Percentiles rank a stretch among this genome's conserved stretches.
These are phyloP conservation scores for Mycena vulgaris DNA, from an alignment of 768 basidiomycete species.

Conservation along the genomic window DNA sequence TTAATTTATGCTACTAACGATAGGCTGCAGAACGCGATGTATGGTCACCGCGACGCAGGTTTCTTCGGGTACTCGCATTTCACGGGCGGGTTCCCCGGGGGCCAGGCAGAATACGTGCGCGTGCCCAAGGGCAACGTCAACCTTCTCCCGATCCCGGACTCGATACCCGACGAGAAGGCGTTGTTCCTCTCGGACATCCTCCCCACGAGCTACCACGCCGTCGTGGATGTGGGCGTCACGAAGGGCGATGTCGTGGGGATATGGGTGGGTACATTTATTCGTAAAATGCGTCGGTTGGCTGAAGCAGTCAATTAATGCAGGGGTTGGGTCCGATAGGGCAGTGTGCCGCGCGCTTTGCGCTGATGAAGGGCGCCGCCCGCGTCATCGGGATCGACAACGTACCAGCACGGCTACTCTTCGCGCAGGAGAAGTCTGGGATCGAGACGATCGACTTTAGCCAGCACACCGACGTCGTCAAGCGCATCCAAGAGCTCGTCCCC, in stretches of 20 bases:
- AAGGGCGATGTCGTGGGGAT: constrained; percentile 80
- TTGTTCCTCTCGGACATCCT: constrained; percentile 74
- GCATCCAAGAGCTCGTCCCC: constrained; percentile 72
- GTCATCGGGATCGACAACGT: constrained; percentile 82
- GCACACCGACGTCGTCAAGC: constrained; percentile 64
- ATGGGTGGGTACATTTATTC: constrained; percentile 65
- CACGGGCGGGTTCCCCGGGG: constrained; percentile 80
- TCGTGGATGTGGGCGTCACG: constrained; percentile 82
- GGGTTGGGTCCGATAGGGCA: constrained; percentile 79
- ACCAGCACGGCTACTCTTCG: constrained; percentile 61
- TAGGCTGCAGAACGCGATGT: constrained; percentile 71
- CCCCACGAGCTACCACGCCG: constrained; percentile 81
- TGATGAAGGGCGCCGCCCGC: constrained; percentile 77
- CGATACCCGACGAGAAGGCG: constrained; percentile 73
- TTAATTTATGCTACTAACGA: neutral
- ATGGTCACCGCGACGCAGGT: constrained; percentile 78
- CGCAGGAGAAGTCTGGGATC: constrained; percentile 62
- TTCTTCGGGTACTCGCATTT: constrained; percentile 84
- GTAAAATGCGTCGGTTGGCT: neutral
- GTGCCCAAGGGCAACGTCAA: constrained; percentile 83
- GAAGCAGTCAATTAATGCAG: constrained; percentile 44
- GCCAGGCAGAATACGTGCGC: constrained; percentile 83
- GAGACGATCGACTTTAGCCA: constrained; percentile 74
- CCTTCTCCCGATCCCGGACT: constrained; percentile 77
- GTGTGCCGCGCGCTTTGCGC: constrained; percentile 72